phyloP scores from a whole-genome alignment of 2,329 filamentous ascomycete genomes.

The Sporothrix globosa region DNA sequence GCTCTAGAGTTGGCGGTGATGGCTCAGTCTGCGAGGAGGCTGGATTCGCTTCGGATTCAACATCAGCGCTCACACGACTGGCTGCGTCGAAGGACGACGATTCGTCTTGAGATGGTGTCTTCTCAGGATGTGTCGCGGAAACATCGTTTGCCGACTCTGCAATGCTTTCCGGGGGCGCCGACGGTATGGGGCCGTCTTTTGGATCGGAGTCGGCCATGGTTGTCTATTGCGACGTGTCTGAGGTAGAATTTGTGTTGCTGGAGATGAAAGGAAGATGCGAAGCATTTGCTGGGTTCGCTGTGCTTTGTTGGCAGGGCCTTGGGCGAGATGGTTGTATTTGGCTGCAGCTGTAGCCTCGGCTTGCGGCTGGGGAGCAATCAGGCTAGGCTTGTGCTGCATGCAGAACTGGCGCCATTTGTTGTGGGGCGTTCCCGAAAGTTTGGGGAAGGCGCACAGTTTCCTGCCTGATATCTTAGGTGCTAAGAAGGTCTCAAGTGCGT shows the following conservation, averaged over 20 bases:
- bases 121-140: conserved; percentile 8
- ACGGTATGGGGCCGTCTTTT: conserved; percentile 22
- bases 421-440: conserved; percentile 17
- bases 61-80: background rate
- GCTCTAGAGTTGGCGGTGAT: conserved; percentile 52
- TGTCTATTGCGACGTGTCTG: background rate
- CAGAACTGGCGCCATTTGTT: background rate
- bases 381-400: conserved; percentile 6
- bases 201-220: conserved; percentile 28
- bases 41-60: background rate
- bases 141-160: background rate
- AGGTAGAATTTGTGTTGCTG: background rate
- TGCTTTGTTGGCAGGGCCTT: background rate
- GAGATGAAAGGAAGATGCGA: conserved; percentile 1
- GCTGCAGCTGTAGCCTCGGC: conserved; percentile 32
- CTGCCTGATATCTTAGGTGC: conserved; percentile 17
- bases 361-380: conserved; percentile 24
- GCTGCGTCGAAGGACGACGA: background rate
- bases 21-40: background rate
- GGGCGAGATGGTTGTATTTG: background rate
- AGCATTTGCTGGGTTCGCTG: background rate
- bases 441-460: background rate
- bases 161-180: background rate
- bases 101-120: background rate
- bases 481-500: background rate